Percentiles rank a stretch among this genome's conserved stretches.
These are phyloP conservation scores for Avena eriantha DNA, from an alignment of 176 grass and related monocot genomes.

Conservation along the genomic window DNA sequence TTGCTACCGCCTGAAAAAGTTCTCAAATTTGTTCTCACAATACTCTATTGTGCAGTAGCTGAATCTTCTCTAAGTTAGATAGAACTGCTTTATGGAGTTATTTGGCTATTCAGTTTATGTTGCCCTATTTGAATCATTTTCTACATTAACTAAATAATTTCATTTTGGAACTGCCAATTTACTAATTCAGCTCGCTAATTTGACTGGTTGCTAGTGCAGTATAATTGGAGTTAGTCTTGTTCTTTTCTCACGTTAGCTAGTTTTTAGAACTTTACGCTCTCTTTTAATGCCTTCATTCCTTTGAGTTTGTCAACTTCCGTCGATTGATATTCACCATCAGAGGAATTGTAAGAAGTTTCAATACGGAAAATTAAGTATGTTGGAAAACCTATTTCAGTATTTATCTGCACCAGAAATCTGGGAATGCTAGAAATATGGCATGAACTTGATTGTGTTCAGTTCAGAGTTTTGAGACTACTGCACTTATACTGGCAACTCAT, in stretches of 20 bases:
- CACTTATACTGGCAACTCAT: background rate
- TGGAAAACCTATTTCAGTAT: slow-evolving; percentile 7
- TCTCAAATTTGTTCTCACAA: slow-evolving; percentile 26
- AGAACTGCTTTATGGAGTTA: slow-evolving; percentile 26
- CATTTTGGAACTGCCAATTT: background rate
- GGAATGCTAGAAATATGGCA: slow-evolving; percentile 21
- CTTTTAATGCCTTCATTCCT: background rate
- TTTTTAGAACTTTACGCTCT: background rate
- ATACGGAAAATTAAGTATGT: background rate
- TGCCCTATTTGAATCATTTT: slow-evolving; percentile 12
- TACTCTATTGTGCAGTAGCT: background rate
- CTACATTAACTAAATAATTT: background rate
- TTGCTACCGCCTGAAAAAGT: slow-evolving; percentile 17
- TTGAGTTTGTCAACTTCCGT: background rate
- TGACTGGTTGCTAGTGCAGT: background rate
- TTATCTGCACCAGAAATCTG: slow-evolving; percentile 1
- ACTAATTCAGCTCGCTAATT: slow-evolving; percentile 32
- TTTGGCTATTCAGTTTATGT: slow-evolving; percentile 28
- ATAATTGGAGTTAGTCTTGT: slow-evolving; percentile 29
- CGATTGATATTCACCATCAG: slow-evolving; percentile 14
- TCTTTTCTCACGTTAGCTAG: slow-evolving; percentile 20
- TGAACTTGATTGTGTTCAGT: slow-evolving; percentile 6
- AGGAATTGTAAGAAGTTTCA: background rate
- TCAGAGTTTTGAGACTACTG: slow-evolving; percentile 5
- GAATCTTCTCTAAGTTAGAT: slow-evolving; percentile 27